Percentiles rank a stretch among this genome's conserved stretches.
Evolutionary conservation across 768 basidiomycete genomes (phyloP).

Genomic region (Hypsizygus marmoreus): DNA sequence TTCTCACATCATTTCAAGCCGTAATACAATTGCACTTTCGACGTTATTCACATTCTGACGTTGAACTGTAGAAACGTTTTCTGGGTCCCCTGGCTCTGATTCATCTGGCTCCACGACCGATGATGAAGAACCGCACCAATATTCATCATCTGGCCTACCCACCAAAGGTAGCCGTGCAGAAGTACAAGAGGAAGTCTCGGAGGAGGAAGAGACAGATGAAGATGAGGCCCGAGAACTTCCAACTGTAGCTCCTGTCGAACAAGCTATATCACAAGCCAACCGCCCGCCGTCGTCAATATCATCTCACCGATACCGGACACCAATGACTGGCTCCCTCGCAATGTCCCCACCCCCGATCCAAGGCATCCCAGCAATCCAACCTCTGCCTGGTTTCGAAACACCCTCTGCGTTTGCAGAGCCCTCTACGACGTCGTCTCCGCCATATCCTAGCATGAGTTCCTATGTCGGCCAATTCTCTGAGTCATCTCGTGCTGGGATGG

Average conservation of each 20-base stretch:
- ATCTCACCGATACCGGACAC: slow-evolving; percentile 78
- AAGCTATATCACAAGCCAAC: slow-evolving; percentile 37
- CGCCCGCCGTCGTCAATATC: slow-evolving; percentile 81
- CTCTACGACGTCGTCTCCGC: slow-evolving; percentile 39
- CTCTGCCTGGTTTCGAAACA: slow-evolving; percentile 68
- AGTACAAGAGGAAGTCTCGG: slow-evolving; percentile 39
- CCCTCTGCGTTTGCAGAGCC: slow-evolving; percentile 70
- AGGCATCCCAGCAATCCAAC: slow-evolving; percentile 65
- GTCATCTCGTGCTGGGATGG: slow-evolving; percentile 37
- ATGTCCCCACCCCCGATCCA: slow-evolving; percentile 56
- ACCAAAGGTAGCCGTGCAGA: slow-evolving; percentile 27
- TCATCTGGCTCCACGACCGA: slow-evolving; percentile 69
- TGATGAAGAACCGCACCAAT: slow-evolving; percentile 25
- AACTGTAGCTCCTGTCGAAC: slow-evolving; percentile 22
- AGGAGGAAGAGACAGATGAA: slow-evolving; percentile 42
- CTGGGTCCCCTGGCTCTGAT: slow-evolving; percentile 56
- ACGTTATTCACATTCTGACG: neutral
- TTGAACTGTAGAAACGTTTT: slow-evolving; percentile 39
- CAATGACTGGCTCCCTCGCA: slow-evolving; percentile 61
- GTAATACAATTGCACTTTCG: slow-evolving; percentile 38
- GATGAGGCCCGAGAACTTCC: slow-evolving; percentile 50
- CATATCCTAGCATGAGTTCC: slow-evolving; percentile 36
- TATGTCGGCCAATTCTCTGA: slow-evolving; percentile 41
- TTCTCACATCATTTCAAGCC: slow-evolving; percentile 62
- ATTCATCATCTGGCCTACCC: slow-evolving; percentile 20